phyloP scores from a whole-genome alignment of 805 yeast genomes.

The Wickerhamomyces hampshirensis region DNA sequence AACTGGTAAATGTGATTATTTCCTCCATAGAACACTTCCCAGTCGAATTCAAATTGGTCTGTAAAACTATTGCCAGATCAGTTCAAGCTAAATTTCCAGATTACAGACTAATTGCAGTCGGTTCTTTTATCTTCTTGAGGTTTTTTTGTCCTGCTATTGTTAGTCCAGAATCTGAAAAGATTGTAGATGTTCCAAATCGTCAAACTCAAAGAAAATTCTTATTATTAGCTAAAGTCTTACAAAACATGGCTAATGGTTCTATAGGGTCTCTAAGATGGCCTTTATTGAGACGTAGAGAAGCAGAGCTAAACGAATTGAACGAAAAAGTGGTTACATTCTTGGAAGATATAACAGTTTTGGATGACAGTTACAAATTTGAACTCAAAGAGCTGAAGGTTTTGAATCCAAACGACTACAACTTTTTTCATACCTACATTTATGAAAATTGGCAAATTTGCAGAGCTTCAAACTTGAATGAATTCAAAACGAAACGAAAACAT shows the following conservation, averaged over 20 bases:
- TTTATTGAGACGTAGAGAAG: slow-evolving; percentile 36
- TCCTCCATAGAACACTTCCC: slow-evolving; percentile 59
- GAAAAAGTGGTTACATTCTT: slow-evolving; percentile 37
- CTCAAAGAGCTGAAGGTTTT: slow-evolving; percentile 17
- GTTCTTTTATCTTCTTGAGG: slow-evolving; percentile 80
- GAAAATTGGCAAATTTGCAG: slow-evolving; percentile 41
- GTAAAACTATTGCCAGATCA: slow-evolving; percentile 56
- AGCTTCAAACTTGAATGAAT: slow-evolving; percentile 16
- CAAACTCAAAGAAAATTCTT: slow-evolving; percentile 60
- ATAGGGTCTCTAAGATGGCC: slow-evolving; percentile 64
- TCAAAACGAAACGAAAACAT: slow-evolving; percentile 18
- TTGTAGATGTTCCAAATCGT: slow-evolving; percentile 34
- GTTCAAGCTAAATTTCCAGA: slow-evolving; percentile 61
- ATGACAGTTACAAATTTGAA: slow-evolving; percentile 21
- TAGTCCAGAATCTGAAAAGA: slow-evolving; percentile 60
- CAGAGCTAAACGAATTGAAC: slow-evolving; percentile 37
- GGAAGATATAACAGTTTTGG: slow-evolving; percentile 27
- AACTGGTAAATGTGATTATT: slow-evolving; percentile 55
- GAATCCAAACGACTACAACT: slow-evolving; percentile 27
- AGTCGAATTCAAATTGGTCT: slow-evolving; percentile 62
- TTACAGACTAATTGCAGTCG: slow-evolving; percentile 67
- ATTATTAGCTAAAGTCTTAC: slow-evolving; percentile 77
- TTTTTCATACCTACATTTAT: slow-evolving; percentile 46
- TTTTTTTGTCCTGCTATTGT: slow-evolving; percentile 87
- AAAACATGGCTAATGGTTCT: slow-evolving; percentile 82